Base-by-base conservation (phyloP, 2,329 filamentous ascomycete genomes). In the Arthroderma uncinatum region DNA sequence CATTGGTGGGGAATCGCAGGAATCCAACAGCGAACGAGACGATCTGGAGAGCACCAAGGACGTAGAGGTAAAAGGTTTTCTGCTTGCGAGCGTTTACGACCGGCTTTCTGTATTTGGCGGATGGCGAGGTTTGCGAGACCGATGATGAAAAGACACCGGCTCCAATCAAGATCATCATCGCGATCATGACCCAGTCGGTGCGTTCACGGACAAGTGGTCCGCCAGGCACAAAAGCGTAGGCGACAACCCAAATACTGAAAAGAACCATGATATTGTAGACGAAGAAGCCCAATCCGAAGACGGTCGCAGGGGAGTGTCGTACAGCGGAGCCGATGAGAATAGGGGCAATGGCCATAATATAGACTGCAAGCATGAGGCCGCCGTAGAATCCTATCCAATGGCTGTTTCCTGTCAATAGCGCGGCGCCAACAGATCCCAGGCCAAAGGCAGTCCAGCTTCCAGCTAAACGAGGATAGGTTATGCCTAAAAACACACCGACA, bases 221-320 rank as follows among this genome's bases (percentile, higher is more conserved):
- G 54, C 93, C 93, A 1, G 93, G 93, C 2, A 98, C 93, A 64
- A 98, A 98, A 10, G 93, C 93, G 66, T 98, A 98, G 1, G 93
- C 93, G 9, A 98, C 93, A 36, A 96, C 87, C 93, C 93, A 98
- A 57, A 96, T 90, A 68, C 97, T 92, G 77, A 95, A 95, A n/a
- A 98, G 81, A 3, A 96, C 85, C 75, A 97, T 75, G 65, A 97
- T 79, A 72, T 97, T 95, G 77, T 97, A 98, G 53, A 95, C 71
- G 55, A 96, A 74, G 74, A 95, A 96, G 2, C 87, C 92, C 12
- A 94, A 69, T 2, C 92, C 93, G 68, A 98, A 98, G 0, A 88
- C 89, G 25, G 79, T 78, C 4, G 84, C 88, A 0, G 90, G 90
- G 54, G 78, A 85, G 69, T 88, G 86, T 66, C 85, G 85, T 25